Evolutionary conservation across 1,284 basidiomycete species (phyloP).

Genomic region (Exobasidium cylindrosporum): DNA sequence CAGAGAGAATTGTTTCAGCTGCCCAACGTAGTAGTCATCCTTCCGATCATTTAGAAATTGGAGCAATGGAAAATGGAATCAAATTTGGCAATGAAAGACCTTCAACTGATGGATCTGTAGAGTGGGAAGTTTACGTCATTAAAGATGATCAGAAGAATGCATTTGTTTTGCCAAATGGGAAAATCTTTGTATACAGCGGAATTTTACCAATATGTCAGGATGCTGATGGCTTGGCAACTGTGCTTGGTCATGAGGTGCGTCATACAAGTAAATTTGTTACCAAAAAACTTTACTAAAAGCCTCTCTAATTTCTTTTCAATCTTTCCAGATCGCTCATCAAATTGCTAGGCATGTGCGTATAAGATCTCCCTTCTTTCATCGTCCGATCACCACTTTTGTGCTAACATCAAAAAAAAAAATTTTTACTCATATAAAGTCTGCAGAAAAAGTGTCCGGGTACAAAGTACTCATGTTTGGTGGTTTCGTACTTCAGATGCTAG

Average conservation of each 20-base stretch:
- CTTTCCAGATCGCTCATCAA: constrained; percentile 72
- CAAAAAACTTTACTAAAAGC: not conserved
- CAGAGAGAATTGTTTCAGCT: constrained; percentile 69
- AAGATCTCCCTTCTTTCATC: too few species aligned
- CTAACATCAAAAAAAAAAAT: too few species aligned
- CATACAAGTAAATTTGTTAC: too few species aligned
- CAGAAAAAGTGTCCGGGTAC: constrained; percentile 50
- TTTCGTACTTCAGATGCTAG: constrained; percentile 33
- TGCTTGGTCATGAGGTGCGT: constrained; percentile 74
- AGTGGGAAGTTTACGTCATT: constrained; percentile 77
- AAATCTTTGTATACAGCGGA: constrained; percentile 81
- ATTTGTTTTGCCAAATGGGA: constrained; percentile 69
- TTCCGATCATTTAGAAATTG: constrained; percentile 32
- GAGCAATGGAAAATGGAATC: not conserved
- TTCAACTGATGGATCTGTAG: constrained; percentile 15
- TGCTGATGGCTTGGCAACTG: constrained; percentile 78
- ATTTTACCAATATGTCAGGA: constrained; percentile 76
- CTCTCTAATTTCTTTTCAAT: constrained; percentile 7
- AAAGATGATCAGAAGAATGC: constrained; percentile 75
- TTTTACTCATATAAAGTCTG: constrained; percentile 10
- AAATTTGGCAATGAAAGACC: constrained; percentile 3
- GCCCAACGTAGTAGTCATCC: constrained; percentile 65
- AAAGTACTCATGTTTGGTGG: constrained; percentile 38
- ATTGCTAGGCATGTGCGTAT: constrained; percentile 20
- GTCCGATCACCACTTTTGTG: too few species aligned